Percentiles rank a stretch among this genome's conserved stretches.
phyloP scores from a whole-genome alignment of 2,329 filamentous ascomycete species.

The Cladosporium halotolerans region DNA sequence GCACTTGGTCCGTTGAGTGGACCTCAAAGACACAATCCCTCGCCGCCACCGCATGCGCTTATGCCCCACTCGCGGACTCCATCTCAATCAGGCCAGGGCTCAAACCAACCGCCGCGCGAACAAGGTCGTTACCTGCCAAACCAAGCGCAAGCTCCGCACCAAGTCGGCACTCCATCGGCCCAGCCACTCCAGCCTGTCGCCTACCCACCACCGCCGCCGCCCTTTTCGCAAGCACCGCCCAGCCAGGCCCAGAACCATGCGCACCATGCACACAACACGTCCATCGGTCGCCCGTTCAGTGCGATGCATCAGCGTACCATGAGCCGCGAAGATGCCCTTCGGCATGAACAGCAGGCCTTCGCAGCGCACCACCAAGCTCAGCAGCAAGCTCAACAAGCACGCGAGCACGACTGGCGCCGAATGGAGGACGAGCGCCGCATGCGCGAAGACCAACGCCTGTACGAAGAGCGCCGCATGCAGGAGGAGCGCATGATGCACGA shows the following conservation, averaged over 20 bases:
- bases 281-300: constrained; percentile 19
- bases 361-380: constrained; percentile 18
- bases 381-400: constrained; percentile 13
- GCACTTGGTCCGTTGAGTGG: constrained; percentile 25
- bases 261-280: constrained; percentile 28
- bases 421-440: constrained; percentile 14
- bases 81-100: constrained; percentile 22
- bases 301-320: constrained; percentile 22
- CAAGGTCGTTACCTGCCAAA: constrained; percentile 7
- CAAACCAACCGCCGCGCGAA: constrained; percentile 19
- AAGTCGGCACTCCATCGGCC: constrained; percentile 10
- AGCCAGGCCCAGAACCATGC: constrained; percentile 23
- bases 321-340: constrained; percentile 23
- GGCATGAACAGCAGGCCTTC: constrained; percentile 13
- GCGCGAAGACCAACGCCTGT: constrained; percentile 13
- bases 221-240: constrained; percentile 21
- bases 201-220: constrained; percentile 18
- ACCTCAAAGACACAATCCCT: constrained; percentile 26
- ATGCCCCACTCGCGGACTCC: constrained; percentile 29
- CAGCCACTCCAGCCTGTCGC: constrained; percentile 26
- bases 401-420: constrained; percentile 13
- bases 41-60: constrained; percentile 28
- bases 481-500: constrained; percentile 11
- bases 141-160: constrained; percentile 17
- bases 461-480: constrained; percentile 14